phyloP scores from a whole-genome alignment of 225 moss, liverwort and hornwort species.

The Polytrichum commune region DNA sequence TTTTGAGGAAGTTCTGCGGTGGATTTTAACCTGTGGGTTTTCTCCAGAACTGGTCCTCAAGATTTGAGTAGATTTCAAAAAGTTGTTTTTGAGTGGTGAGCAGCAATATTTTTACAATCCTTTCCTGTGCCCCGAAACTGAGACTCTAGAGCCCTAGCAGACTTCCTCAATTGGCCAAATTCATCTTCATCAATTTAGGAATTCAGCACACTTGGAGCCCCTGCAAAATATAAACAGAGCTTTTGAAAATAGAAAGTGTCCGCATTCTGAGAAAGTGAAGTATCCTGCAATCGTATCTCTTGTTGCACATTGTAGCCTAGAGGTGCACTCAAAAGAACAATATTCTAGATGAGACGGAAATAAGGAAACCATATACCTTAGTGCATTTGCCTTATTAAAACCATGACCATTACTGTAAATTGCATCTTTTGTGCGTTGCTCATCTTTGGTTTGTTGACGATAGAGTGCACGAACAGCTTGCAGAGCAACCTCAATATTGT shows the following conservation, averaged over 20 bases:
- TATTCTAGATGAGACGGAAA: background rate
- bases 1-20: no score
- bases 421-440: background rate
- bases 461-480: constrained; percentile 28
- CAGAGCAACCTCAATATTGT: constrained; percentile 13
- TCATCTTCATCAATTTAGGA: constrained; percentile 3
- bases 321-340: no score
- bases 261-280: no score
- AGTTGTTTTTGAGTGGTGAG: constrained; percentile 30
- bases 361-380: constrained; percentile 3
- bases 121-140: background rate
- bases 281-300: no score
- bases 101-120: constrained; percentile 13
- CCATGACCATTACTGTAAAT: constrained; percentile 14
- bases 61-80: constrained; percentile 18
- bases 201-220: constrained; percentile 17
- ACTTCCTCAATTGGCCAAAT: constrained; percentile 9
- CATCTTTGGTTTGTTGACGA: constrained; percentile 26
- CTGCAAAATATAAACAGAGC: background rate
- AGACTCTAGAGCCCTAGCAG: constrained; percentile 6
- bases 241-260: no score
- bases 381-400: constrained; percentile 16
- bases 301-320: no score
- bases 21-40: background rate
- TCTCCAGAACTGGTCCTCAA: constrained; percentile 17